Evolutionary conservation across 2,329 filamentous ascomycete genomes (phyloP).

Genomic region (Claviceps paspali): DNA sequence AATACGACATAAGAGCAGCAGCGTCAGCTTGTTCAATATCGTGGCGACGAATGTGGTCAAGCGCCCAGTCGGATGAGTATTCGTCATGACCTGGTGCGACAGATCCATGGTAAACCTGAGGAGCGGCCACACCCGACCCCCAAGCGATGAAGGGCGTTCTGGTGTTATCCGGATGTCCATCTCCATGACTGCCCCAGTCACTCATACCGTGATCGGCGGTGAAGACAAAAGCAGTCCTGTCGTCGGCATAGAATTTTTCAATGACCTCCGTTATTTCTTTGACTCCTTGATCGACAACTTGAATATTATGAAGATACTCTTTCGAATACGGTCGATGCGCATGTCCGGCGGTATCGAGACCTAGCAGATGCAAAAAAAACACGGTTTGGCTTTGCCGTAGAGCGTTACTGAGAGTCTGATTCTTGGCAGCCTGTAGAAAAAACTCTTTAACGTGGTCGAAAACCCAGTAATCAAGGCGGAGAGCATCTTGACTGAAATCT

Average conservation of each 20-base stretch:
- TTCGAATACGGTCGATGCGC: slow-evolving; percentile 78
- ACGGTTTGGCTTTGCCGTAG: slow-evolving; percentile 75
- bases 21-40: slow-evolving; percentile 92
- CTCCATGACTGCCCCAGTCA: slow-evolving; percentile 97
- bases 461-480: slow-evolving; percentile 79
- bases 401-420: slow-evolving; percentile 56
- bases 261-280: slow-evolving; percentile 69
- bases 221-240: slow-evolving; percentile 85
- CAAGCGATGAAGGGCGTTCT: slow-evolving; percentile 83
- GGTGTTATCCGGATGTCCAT: slow-evolving; percentile 94
- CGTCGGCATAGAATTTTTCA: slow-evolving; percentile 70
- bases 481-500: slow-evolving; percentile 75
- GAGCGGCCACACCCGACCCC: slow-evolving; percentile 79
- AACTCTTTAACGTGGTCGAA: slow-evolving; percentile 85
- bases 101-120: slow-evolving; percentile 37
- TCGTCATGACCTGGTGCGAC: slow-evolving; percentile 75
- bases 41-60: slow-evolving; percentile 67
- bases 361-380: slow-evolving; percentile 89
- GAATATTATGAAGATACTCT: slow-evolving; percentile 89
- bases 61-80: slow-evolving; percentile 76
- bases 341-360: slow-evolving; percentile 83
- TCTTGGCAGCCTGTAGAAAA: slow-evolving; percentile 64
- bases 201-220: slow-evolving; percentile 99
- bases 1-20: slow-evolving; percentile 87
- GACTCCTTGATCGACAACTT: slow-evolving; percentile 84